Percentiles rank a stretch among this genome's conserved stretches.
phyloP scores from a whole-genome alignment of 2,329 filamentous ascomycete species.

The Blastomyces gilchristii region DNA sequence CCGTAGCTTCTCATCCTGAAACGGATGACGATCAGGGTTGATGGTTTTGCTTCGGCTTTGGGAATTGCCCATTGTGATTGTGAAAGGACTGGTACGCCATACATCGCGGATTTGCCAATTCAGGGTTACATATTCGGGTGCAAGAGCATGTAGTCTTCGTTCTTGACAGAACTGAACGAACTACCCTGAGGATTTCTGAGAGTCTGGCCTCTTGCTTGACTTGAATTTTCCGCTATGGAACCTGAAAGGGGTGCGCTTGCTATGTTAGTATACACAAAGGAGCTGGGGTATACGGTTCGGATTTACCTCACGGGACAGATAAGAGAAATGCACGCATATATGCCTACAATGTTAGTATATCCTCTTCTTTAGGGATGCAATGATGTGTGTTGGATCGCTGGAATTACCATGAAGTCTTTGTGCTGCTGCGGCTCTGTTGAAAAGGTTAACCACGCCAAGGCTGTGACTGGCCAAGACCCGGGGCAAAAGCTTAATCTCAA shows the following conservation, averaged over 20 bases:
- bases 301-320: neutral
- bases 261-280: neutral
- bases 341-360: too few relatives aligned
- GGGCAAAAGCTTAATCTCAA: too few relatives aligned
- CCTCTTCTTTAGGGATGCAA: too few relatives aligned
- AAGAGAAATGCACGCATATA: neutral
- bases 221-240: neutral
- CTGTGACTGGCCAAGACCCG: too few relatives aligned
- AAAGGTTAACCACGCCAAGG: too few relatives aligned
- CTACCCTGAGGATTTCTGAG: neutral
- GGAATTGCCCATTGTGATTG: neutral
- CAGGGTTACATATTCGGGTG: neutral
- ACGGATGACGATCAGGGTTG: conserved; percentile 1
- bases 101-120: neutral
- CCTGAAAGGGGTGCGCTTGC: too few relatives aligned
- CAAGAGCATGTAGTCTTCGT: neutral
- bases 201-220: neutral
- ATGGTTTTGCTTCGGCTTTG: neutral
- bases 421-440: too few relatives aligned
- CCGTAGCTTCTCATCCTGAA: neutral
- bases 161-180: neutral
- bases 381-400: too few relatives aligned
- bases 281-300: neutral
- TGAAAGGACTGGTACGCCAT: neutral
- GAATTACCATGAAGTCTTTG: too few relatives aligned